These are phyloP conservation scores for Onygenales sp. DNA, from an alignment of 2,329 filamentous ascomycete genomes.

Conservation along the genomic window DNA sequence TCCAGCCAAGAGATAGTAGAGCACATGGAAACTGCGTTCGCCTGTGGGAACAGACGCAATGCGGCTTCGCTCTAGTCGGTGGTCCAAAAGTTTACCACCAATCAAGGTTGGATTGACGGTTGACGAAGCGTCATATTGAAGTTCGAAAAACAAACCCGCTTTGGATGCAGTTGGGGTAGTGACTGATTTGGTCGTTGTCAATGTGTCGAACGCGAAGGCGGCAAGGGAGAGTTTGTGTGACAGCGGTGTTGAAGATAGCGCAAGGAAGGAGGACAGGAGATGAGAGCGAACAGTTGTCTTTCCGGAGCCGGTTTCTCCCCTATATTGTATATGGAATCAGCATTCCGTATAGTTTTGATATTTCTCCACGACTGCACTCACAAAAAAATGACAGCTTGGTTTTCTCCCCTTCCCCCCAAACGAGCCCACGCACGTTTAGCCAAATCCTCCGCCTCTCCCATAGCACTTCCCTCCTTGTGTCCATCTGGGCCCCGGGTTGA, in stretches of 20 bases:
- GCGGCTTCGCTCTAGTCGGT: slow-evolving; percentile 82
- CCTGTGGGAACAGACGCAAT: slow-evolving; percentile 89
- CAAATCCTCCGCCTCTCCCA: slow-evolving; percentile 86
- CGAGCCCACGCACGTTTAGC: slow-evolving; percentile 78
- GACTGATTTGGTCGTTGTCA: slow-evolving; percentile 94
- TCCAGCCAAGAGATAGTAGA: slow-evolving; percentile 91
- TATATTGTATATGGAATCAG: slow-evolving; percentile 34
- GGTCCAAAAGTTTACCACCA: slow-evolving; percentile 88
- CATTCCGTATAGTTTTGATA: neutral
- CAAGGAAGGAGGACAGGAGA: slow-evolving; percentile 72
- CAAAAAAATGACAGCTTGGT: slow-evolving; percentile 88
- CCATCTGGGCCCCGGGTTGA: slow-evolving; percentile 85
- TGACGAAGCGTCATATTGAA: slow-evolving; percentile 89
- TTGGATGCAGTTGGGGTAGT: slow-evolving; percentile 95
- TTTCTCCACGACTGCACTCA: slow-evolving; percentile 41
- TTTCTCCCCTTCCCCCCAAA: slow-evolving; percentile 79
- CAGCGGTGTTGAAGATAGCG: slow-evolving; percentile 83
- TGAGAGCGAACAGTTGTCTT: slow-evolving; percentile 94
- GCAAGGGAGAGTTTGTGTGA: slow-evolving; percentile 90
- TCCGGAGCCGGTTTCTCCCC: slow-evolving; percentile 89
- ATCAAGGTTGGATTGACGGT: slow-evolving; percentile 78
- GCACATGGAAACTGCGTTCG: slow-evolving; percentile 89
- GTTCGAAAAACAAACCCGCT: slow-evolving; percentile 86
- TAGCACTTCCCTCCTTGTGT: slow-evolving; percentile 80
- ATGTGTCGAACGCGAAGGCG: slow-evolving; percentile 87